Conservation (phyloP, 208 protist species). For the Lotmaria passim region DNA sequence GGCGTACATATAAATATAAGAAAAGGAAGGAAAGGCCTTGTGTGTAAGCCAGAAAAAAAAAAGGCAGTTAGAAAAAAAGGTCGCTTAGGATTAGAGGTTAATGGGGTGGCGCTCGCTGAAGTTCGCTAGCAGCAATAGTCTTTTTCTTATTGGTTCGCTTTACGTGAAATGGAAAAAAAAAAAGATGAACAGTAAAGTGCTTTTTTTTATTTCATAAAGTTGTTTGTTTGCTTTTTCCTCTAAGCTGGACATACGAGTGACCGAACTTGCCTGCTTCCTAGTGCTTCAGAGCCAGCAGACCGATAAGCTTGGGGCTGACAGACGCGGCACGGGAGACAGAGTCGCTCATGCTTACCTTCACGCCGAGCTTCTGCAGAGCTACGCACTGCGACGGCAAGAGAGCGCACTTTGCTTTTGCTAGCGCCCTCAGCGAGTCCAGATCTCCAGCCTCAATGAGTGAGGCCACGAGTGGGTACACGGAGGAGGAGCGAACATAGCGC, state of each 20-base stretch:
- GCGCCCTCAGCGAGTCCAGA: slow-evolving; percentile 33
- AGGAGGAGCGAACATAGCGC: slow-evolving; percentile 35
- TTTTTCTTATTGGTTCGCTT: slow-evolving; percentile 5
- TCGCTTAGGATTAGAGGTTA: slow-evolving; percentile 1
- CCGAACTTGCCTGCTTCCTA: slow-evolving; percentile 1
- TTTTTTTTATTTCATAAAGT: slow-evolving; percentile 17
- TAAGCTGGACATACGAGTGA: neutral
- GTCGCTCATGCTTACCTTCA: slow-evolving; percentile 11
- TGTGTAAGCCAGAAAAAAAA: neutral
- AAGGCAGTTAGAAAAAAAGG: slow-evolving; percentile 6
- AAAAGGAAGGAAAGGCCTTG: slow-evolving; percentile 7
- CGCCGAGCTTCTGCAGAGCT: slow-evolving; percentile 14
- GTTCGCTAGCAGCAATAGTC: slow-evolving; percentile 13
- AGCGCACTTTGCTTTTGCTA: slow-evolving; percentile 31
- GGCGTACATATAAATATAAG: neutral
- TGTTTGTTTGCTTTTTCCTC: neutral
- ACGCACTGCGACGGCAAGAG: slow-evolving; percentile 18
- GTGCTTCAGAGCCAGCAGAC: slow-evolving; percentile 15
- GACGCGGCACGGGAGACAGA: neutral
- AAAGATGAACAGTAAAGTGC: slow-evolving; percentile 23
- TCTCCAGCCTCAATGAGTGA: slow-evolving; percentile 34
- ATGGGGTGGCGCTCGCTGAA: slow-evolving; percentile 3
- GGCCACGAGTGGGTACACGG: slow-evolving; percentile 36
- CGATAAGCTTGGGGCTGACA: slow-evolving; percentile 29
- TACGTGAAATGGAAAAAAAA: slow-evolving; percentile 16